These are phyloP conservation scores for Sugiyamaella lignohabitans DNA, from an alignment of 805 yeast species.

Conservation along the genomic window DNA sequence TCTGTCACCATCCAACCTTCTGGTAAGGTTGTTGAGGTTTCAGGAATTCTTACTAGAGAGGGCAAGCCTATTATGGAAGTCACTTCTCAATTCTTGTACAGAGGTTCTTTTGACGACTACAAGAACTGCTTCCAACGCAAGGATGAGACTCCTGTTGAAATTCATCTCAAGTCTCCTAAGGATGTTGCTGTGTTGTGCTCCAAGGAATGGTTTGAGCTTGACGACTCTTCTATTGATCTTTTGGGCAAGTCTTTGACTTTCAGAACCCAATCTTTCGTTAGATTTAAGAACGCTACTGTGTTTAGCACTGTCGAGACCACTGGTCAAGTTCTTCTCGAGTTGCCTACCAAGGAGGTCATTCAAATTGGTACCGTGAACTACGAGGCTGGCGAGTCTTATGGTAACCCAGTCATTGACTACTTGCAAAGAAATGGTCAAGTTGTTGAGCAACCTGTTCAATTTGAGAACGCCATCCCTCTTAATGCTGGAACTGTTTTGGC, in stretches of 20 bases:
- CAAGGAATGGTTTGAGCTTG: constrained; percentile 96
- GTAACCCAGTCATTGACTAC: constrained; percentile 96
- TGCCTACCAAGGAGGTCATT: constrained; percentile 83
- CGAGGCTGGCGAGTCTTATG: constrained; percentile 87
- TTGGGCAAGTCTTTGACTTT: constrained; percentile 77
- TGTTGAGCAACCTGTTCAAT: constrained; percentile 86
- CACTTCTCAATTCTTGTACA: constrained; percentile 89
- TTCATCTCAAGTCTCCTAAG: constrained; percentile 64
- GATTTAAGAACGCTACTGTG: constrained; percentile 68
- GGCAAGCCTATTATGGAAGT: constrained; percentile 85
- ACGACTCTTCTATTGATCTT: constrained; percentile 52
- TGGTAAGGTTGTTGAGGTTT: constrained; percentile 94
- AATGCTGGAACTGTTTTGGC: constrained; percentile 43
- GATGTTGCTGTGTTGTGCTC: constrained; percentile 91
- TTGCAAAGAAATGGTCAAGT: constrained; percentile 85
- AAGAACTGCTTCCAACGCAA: constrained; percentile 88
- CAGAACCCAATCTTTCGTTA: constrained; percentile 78
- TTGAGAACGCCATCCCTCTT: constrained; percentile 87
- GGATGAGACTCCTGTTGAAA: constrained; percentile 80
- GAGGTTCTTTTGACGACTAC: constrained; percentile 84
- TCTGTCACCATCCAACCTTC: constrained; percentile 86
- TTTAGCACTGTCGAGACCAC: constrained; percentile 74
- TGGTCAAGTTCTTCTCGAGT: constrained; percentile 81
- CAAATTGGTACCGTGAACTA: constrained; percentile 80
- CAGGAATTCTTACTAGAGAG: constrained; percentile 77